These are phyloP conservation scores for Sporobolomyces pararoseus DNA, from an alignment of 768 basidiomycete species.

Conservation along the genomic window DNA sequence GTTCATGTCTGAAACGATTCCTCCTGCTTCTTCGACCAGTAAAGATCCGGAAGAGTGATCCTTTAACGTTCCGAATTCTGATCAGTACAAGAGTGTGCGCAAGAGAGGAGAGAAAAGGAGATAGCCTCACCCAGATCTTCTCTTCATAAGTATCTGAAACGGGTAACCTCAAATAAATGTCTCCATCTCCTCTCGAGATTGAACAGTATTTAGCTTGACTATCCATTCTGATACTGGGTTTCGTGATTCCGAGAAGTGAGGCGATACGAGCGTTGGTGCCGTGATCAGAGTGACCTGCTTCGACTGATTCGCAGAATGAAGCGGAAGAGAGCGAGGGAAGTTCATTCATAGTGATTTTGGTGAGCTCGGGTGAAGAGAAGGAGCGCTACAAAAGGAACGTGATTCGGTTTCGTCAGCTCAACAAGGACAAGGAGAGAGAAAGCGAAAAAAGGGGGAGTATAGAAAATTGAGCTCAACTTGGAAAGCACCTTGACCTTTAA, in stretches of 20 bases:
- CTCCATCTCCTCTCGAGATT: slow-evolving; percentile 79
- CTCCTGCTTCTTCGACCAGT: slow-evolving; percentile 83
- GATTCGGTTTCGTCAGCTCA: not conserved
- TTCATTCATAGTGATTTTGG: slow-evolving; percentile 56
- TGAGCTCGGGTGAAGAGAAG: slow-evolving; percentile 50
- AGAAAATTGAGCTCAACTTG: slow-evolving; percentile 54
- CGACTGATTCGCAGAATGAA: slow-evolving; percentile 83
- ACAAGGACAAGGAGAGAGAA: not conserved
- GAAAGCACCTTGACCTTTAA: slow-evolving; percentile 77
- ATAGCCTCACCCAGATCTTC: slow-evolving; percentile 83
- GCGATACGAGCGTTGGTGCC: slow-evolving; percentile 70
- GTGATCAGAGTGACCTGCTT: slow-evolving; percentile 86
- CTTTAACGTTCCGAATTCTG: slow-evolving; percentile 49
- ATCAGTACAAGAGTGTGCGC: not conserved
- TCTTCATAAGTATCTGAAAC: slow-evolving; percentile 71
- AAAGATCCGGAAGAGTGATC: slow-evolving; percentile 86
- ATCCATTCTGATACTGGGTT: slow-evolving; percentile 77
- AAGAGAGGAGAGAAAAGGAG: not conserved
- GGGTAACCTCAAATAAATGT: slow-evolving; percentile 74
- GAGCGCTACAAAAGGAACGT: slow-evolving; percentile 43
- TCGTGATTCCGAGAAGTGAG: slow-evolving; percentile 61
- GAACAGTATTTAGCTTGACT: slow-evolving; percentile 92
- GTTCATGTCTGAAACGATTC: slow-evolving; percentile 76
- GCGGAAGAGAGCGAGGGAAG: slow-evolving; percentile 55
- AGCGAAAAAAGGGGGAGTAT: no score